Conservation (phyloP, 495 filamentous ascomycete genomes). For the Xylaria grammica region DNA sequence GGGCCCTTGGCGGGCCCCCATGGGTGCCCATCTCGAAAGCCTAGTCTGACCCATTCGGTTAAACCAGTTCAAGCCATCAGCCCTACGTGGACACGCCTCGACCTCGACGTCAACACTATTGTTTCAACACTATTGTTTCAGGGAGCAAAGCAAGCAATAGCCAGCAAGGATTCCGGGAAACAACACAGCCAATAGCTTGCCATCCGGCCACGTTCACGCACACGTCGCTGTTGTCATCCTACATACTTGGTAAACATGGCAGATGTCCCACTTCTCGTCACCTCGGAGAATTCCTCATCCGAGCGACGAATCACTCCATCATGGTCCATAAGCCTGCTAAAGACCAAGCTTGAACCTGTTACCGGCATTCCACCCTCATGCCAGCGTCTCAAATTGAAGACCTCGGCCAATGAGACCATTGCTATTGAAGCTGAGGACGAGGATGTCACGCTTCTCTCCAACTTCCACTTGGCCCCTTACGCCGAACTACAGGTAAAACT, state of each 20-base stretch:
- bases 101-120: too few relatives aligned
- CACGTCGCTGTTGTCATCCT: conserved; percentile 25
- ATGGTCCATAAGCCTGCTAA: conserved; percentile 88
- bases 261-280: conserved; percentile 85
- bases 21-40: too few relatives aligned
- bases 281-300: conserved; percentile 72
- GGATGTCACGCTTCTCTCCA: conserved; percentile 64
- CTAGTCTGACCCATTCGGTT: conserved; percentile 9
- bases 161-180: conserved; percentile 11
- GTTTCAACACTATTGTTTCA: conserved; percentile 20
- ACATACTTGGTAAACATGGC: conserved; percentile 56
- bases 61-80: conserved; percentile 16
- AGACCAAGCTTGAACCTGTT: conserved; percentile 88
- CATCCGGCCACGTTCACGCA: conserved; percentile 17
- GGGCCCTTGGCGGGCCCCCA: too few relatives aligned
- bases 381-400: conserved; percentile 73
- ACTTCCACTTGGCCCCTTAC: conserved; percentile 70
- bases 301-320: conserved; percentile 91
- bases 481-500: conserved; percentile 76
- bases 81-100: conserved; percentile 21
- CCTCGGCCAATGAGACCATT: conserved; percentile 57
- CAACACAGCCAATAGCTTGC: not conserved
- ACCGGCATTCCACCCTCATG: conserved; percentile 85
- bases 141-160: conserved; percentile 14
- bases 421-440: conserved; percentile 70